phyloP scores from a whole-genome alignment of 768 basidiomycete genomes.

The Boletus tomentosulus region DNA sequence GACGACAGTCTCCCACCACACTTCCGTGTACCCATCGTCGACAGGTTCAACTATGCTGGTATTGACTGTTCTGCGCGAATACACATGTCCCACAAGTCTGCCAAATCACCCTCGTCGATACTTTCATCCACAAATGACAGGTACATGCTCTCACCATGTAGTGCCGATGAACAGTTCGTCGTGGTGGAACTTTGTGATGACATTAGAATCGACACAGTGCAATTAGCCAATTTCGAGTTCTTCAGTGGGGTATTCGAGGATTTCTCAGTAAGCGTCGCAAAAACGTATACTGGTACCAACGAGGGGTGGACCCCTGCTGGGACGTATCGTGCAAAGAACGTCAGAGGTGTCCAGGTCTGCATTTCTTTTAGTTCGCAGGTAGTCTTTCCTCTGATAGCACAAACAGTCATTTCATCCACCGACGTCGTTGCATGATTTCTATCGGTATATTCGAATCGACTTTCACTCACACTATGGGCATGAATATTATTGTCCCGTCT shows the following conservation, averaged over 20 bases:
- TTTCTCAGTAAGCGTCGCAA: constrained; percentile 81
- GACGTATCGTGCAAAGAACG: constrained; percentile 80
- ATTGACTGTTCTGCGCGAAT: constrained; percentile 92
- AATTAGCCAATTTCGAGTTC: constrained; percentile 96
- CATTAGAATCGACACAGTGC: constrained; percentile 92
- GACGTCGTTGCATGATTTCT: constrained; percentile 73
- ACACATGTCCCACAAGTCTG: constrained; percentile 73
- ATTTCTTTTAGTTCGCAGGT: neutral
- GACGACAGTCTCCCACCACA: constrained; percentile 46
- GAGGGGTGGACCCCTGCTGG: constrained; percentile 73
- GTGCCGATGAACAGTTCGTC: constrained; percentile 61
- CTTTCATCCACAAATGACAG: constrained; percentile 86
- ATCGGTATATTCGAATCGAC: constrained; percentile 90
- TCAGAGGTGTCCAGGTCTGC: constrained; percentile 84
- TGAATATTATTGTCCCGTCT: constrained; percentile 96
- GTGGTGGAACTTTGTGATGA: constrained; percentile 97
- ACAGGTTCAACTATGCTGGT: constrained; percentile 93
- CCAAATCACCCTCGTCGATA: constrained; percentile 80
- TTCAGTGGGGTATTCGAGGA: constrained; percentile 96
- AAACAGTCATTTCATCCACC: constrained; percentile 74
- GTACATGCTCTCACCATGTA: constrained; percentile 96
- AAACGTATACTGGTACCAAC: constrained; percentile 61
- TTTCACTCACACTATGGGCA: constrained; percentile 91
- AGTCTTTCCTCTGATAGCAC: neutral
- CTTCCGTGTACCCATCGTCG: constrained; percentile 70